Conservation (phyloP, 139 green algal genomes). For the Volvox africanus region DNA sequence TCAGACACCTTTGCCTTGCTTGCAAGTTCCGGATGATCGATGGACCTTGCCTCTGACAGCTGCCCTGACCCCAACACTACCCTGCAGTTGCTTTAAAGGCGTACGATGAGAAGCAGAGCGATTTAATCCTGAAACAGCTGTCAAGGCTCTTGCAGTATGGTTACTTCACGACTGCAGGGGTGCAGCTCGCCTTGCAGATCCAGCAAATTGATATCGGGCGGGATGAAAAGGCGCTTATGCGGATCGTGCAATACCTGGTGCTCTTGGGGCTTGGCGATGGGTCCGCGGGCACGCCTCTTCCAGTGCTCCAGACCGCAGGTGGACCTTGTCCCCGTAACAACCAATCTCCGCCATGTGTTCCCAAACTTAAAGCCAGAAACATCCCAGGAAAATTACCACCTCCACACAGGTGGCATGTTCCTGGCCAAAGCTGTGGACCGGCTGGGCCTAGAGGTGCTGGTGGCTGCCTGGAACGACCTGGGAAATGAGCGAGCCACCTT, state of each 20-base stretch:
- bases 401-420: neutral
- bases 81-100: constrained; percentile 15
- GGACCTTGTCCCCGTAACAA: neutral
- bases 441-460: constrained; percentile 54
- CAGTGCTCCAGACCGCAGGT: constrained; percentile 33
- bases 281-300: constrained; percentile 71
- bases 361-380: no score
- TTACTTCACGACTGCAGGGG: constrained; percentile 6
- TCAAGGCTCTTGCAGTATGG: constrained; percentile 44
- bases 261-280: constrained; percentile 73
- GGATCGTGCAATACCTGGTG: constrained; percentile 74
- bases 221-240: constrained; percentile 22
- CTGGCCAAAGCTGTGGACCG: constrained; percentile 62
- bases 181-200: constrained; percentile 41
- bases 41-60: no score
- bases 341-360: no score
- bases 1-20: neutral
- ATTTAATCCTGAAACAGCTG: constrained; percentile 8
- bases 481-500: constrained; percentile 50
- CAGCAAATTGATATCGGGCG: neutral
- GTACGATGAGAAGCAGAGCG: constrained; percentile 43
- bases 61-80: no score
- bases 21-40: neutral
- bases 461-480: constrained; percentile 51
- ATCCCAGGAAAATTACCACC: no score